phyloP scores from a whole-genome alignment of 805 yeast species.

The Novakomyces olei region DNA sequence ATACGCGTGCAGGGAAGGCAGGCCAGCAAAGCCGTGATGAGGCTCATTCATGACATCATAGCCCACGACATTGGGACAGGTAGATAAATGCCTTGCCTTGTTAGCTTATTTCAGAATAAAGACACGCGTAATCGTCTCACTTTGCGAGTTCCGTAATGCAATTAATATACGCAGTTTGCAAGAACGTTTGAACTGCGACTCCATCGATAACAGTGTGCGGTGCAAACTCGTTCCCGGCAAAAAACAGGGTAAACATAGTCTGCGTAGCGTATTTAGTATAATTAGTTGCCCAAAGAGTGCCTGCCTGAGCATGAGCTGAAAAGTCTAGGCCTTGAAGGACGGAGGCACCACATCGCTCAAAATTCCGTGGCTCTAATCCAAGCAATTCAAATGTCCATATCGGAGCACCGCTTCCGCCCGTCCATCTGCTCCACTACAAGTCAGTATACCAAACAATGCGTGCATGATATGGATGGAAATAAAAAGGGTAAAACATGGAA shows the following conservation, averaged over 20 bases:
- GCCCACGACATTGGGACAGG: slow-evolving; percentile 39
- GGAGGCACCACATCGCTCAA: too few relatives aligned
- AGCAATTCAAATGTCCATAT: slow-evolving; percentile 80
- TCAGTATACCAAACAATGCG: too few relatives aligned
- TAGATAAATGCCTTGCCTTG: too few relatives aligned
- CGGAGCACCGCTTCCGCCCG: slow-evolving; percentile 90
- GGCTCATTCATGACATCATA: slow-evolving; percentile 78
- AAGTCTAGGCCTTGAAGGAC: too few relatives aligned
- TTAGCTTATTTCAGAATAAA: too few relatives aligned
- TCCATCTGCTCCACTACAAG: slow-evolving; percentile 67
- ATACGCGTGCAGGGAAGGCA: slow-evolving; percentile 27
- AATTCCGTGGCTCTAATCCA: slow-evolving; percentile 57
- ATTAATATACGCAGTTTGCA: slow-evolving; percentile 39
- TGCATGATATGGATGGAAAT: too few relatives aligned
- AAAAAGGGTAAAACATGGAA: too few relatives aligned
- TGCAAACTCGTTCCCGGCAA: slow-evolving; percentile 53
- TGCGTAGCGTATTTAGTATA: slow-evolving; percentile 51
- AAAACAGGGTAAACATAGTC: slow-evolving; percentile 71
- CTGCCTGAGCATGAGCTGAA: too few relatives aligned
- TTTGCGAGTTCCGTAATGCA: slow-evolving; percentile 33
- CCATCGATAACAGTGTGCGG: slow-evolving; percentile 61
- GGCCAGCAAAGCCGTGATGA: slow-evolving; percentile 49
- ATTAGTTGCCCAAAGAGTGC: slow-evolving; percentile 84
- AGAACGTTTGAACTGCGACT: slow-evolving; percentile 50
- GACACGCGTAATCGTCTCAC: too few relatives aligned